phyloP scores from a whole-genome alignment of 208 protist genomes.

The Trypanosoma brucei region DNA sequence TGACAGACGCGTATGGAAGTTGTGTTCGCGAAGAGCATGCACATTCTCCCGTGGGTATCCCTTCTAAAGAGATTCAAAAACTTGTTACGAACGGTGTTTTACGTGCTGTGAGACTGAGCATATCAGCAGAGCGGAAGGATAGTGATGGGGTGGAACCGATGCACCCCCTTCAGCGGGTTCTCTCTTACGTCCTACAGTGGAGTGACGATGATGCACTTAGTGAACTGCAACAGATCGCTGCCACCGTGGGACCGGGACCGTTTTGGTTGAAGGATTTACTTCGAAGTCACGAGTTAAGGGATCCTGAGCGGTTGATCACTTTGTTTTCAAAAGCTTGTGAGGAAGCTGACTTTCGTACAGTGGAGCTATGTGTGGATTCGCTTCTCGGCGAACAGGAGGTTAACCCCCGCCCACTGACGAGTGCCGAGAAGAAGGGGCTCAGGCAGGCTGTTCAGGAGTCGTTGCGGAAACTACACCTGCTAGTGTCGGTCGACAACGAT shows the following conservation, averaged over 20 bases:
- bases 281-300: slow-evolving; percentile 43
- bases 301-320: slow-evolving; percentile 29
- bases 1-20: background rate
- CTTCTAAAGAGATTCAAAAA: background rate
- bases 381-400: slow-evolving; percentile 10
- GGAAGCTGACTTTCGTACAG: slow-evolving; percentile 35
- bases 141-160: background rate
- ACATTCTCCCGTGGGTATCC: background rate
- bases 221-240: slow-evolving; percentile 5
- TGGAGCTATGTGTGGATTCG: slow-evolving; percentile 31
- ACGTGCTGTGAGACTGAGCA: background rate
- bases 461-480: slow-evolving; percentile 22
- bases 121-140: background rate
- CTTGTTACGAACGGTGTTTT: slow-evolving; percentile 3
- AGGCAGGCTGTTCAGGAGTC: slow-evolving; percentile 32
- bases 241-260: slow-evolving; percentile 1
- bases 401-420: slow-evolving; percentile 8
- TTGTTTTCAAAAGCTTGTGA: slow-evolving; percentile 38
- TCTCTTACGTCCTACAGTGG: slow-evolving; percentile 17
- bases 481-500: slow-evolving; percentile 24
- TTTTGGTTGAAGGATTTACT: slow-evolving; percentile 33
- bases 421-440: slow-evolving; percentile 27
- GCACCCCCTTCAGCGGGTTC: slow-evolving; percentile 1
- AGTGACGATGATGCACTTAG: slow-evolving; percentile 3
- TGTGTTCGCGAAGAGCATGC: background rate